A percentile compares a stretch with the other conserved stretches of the same genome.
These are phyloP conservation scores for Kurtzmaniella quercitrusa DNA, from an alignment of 1,139 yeast genomes.

Conservation along the genomic window DNA sequence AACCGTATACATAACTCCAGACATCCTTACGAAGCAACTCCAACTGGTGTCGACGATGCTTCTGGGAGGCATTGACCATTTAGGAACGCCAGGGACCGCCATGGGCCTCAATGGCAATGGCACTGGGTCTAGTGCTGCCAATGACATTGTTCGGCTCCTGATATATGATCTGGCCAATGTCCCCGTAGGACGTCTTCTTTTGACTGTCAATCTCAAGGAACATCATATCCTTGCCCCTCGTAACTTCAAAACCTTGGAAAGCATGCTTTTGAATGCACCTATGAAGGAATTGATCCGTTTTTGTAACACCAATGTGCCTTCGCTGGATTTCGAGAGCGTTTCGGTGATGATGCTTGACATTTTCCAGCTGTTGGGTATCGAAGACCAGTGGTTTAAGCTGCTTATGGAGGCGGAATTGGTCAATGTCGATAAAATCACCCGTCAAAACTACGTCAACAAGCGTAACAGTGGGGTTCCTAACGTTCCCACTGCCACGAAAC, in stretches of 20 bases:
- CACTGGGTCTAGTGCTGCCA: slow-evolving; percentile 18
- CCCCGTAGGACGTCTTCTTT: slow-evolving; percentile 55
- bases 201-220: slow-evolving; percentile 51
- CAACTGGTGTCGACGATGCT: slow-evolving; percentile 34
- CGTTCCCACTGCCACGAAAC: slow-evolving; percentile 12
- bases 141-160: slow-evolving; percentile 39
- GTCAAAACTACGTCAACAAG: slow-evolving; percentile 32
- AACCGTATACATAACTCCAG: slow-evolving; percentile 52
- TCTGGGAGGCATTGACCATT: slow-evolving; percentile 6
- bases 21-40: slow-evolving; percentile 39
- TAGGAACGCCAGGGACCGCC: slow-evolving; percentile 14
- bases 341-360: slow-evolving; percentile 58
- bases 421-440: slow-evolving; percentile 42
- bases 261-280: slow-evolving; percentile 48
- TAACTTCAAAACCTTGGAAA: slow-evolving; percentile 59
- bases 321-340: slow-evolving; percentile 49
- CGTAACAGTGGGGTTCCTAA: slow-evolving; percentile 14
- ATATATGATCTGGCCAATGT: slow-evolving; percentile 39
- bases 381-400: slow-evolving; percentile 64
- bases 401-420: slow-evolving; percentile 63
- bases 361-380: slow-evolving; percentile 60
- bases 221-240: slow-evolving; percentile 56
- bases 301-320: slow-evolving; percentile 37
- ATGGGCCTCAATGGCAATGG: slow-evolving; percentile 17
- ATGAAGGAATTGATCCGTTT: slow-evolving; percentile 47